Base-by-base conservation (phyloP, 345 rosid species). In the Murraya paniculata region DNA sequence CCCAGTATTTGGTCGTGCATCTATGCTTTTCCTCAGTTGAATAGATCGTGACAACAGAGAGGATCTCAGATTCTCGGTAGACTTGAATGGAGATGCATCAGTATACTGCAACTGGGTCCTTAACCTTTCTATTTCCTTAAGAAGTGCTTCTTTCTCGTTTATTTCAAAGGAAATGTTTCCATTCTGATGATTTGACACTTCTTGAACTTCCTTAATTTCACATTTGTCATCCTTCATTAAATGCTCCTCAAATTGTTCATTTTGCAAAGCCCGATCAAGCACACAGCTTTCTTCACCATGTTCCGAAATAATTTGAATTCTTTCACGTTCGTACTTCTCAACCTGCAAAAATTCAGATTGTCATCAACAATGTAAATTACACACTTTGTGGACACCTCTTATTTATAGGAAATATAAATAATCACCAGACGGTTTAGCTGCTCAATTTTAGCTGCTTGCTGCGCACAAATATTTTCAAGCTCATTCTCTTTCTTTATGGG, bases 401-500 rank as follows among this genome's bases (percentile, higher is more conserved):
- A 77, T 10, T 28, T 22, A 69, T 27, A 36, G 27, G 45, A 56
- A 81, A 61, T 45, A 13, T 27, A 71, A 72, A 78, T 82, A 64
- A 71, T 79, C 68, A 93, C 96, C 91, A 86, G 78, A 35, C 59
- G 80, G 70, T 77, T 92, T 65, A 96, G 86, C 85, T 84, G 86
- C 86, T 92, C 89, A 81, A 96, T 92, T 87, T 88, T 88, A 73
- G 92, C 91, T 75, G 90, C 97, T 84, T 96, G 98, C 81, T 91
- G 91, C 81, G 36, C 65, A 75, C 97, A 94, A 70, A 89, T 30
- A 25, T 55, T 85, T 90, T 96, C 91, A 50, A 96, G 97, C 84
- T 90, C 93, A 59, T 82, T 79, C 82, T 78, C 89, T 81, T 85
- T 91, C 74, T 82, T 84, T 24, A 28, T 45, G 77, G 87, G 82